Conservation (phyloP, 805 yeast genomes). For the Alloascoidea hylecoeti region DNA sequence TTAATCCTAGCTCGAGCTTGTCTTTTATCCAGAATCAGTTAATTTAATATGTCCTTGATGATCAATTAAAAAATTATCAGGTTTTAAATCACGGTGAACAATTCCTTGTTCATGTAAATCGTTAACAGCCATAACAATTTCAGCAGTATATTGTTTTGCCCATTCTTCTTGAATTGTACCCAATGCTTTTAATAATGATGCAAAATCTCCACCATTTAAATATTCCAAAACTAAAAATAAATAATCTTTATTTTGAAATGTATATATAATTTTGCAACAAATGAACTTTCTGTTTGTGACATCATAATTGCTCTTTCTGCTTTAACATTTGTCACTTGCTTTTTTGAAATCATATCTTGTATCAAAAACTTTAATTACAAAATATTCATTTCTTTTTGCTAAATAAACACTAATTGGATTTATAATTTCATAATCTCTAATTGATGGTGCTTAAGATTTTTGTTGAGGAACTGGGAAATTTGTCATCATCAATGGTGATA, state of each 20-base stretch:
- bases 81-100: conserved; percentile 90
- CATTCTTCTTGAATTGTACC: conserved; percentile 79
- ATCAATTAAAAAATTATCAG: conserved; percentile 85
- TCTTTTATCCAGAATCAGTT: conserved; percentile 92
- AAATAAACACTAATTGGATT: conserved; percentile 90
- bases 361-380: conserved; percentile 83
- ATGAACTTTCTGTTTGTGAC: conserved; percentile 88
- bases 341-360: conserved; percentile 96
- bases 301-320: conserved; percentile 97
- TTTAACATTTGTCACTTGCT: conserved; percentile 88
- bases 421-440: conserved; percentile 77
- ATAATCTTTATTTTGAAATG: conserved; percentile 81
- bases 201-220: conserved; percentile 90
- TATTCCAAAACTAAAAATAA: conserved; percentile 93
- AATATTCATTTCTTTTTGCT: conserved; percentile 77
- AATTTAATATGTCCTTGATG: conserved; percentile 77
- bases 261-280: conserved; percentile 82
- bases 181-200: conserved; percentile 67
- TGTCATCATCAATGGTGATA: conserved; percentile 59
- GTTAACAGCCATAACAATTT: conserved; percentile 79
- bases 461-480: conserved; percentile 37
- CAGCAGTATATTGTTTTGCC: conserved; percentile 73
- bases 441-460: conserved; percentile 50
- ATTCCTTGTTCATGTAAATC: conserved; percentile 83
- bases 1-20: too few relatives aligned